Conservation (phyloP, 78 protist genomes). For the Ministeria vibrans region DNA sequence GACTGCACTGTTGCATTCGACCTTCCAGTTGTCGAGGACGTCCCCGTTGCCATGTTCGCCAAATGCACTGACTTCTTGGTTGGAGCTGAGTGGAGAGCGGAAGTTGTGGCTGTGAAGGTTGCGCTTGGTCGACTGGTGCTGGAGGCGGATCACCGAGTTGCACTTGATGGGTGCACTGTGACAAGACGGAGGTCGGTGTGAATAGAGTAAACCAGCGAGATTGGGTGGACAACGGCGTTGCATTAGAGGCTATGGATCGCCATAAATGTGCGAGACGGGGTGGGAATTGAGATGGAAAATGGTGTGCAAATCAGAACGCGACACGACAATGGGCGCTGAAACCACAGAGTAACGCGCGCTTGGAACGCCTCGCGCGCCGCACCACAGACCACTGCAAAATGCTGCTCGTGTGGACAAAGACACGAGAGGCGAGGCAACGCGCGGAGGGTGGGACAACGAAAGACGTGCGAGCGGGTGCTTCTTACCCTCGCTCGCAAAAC, state of each 20-base stretch:
- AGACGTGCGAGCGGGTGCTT: background rate
- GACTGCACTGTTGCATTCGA: background rate
- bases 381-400: background rate
- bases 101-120: constrained; percentile 24
- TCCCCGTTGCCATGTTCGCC: constrained; percentile 30
- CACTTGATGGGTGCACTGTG: background rate
- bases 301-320: background rate
- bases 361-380: background rate
- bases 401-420: background rate
- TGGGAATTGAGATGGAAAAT: background rate
- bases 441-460: too few species aligned
- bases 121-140: constrained; percentile 6
- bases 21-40: constrained; percentile 16
- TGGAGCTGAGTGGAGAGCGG: constrained; percentile 23
- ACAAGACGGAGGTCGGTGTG: background rate
- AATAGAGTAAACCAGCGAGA: background rate
- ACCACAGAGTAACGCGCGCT: background rate
- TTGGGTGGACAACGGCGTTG: background rate
- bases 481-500: constrained; percentile 8
- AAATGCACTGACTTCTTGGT: constrained; percentile 26
- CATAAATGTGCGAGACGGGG: background rate
- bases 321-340: background rate
- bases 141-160: background rate
- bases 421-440: background rate
- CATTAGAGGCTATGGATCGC: background rate